Percentiles rank a stretch among this genome's conserved stretches.
Evolutionary conservation across 768 basidiomycete genomes (phyloP).

Genomic region (Phlebiopsis flavidoalba): DNA sequence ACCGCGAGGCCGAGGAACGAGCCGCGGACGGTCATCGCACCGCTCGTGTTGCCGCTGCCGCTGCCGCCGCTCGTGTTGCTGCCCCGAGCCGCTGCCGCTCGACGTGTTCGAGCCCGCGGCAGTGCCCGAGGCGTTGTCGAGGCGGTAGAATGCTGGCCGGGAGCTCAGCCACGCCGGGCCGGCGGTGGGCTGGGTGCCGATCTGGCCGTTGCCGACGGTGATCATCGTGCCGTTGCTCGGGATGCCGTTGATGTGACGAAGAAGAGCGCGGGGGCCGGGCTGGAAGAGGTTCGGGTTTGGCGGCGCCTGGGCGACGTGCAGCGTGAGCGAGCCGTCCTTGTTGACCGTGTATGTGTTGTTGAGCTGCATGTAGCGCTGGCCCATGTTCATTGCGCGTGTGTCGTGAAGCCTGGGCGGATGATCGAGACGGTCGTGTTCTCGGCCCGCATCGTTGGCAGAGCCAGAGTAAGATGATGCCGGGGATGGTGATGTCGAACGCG

Average conservation of each 20-base stretch:
- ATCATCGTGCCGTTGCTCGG: constrained; percentile 76
- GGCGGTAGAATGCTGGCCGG: constrained; percentile 40
- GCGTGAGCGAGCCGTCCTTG: constrained; percentile 64
- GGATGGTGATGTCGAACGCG: constrained; percentile 71
- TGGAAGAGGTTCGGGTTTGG: constrained; percentile 83
- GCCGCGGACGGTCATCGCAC: not conserved
- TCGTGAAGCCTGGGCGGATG: constrained; percentile 78
- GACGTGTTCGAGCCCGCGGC: constrained; percentile 22
- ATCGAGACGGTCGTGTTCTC: constrained; percentile 72
- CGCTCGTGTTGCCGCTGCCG: not conserved
- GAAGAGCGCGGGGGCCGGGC: constrained; percentile 79
- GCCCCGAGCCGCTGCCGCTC: constrained; percentile 4
- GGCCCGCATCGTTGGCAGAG: constrained; percentile 61
- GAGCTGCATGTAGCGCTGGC: constrained; percentile 75
- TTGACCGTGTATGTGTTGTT: constrained; percentile 83
- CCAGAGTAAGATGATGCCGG: constrained; percentile 62
- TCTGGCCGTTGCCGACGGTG: constrained; percentile 71
- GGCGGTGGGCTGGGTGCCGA: constrained; percentile 61
- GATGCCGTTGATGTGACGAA: constrained; percentile 83
- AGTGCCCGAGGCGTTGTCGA: constrained; percentile 31
- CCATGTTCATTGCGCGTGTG: constrained; percentile 83
- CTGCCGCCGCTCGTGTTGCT: constrained; percentile 3
- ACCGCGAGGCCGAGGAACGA: not conserved
- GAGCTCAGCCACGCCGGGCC: constrained; percentile 35
- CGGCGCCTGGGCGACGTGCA: constrained; percentile 79